Percentiles rank a stretch among this genome's conserved stretches.
phyloP scores from a whole-genome alignment of 164 flowering plant species.

The Santalum album region DNA sequence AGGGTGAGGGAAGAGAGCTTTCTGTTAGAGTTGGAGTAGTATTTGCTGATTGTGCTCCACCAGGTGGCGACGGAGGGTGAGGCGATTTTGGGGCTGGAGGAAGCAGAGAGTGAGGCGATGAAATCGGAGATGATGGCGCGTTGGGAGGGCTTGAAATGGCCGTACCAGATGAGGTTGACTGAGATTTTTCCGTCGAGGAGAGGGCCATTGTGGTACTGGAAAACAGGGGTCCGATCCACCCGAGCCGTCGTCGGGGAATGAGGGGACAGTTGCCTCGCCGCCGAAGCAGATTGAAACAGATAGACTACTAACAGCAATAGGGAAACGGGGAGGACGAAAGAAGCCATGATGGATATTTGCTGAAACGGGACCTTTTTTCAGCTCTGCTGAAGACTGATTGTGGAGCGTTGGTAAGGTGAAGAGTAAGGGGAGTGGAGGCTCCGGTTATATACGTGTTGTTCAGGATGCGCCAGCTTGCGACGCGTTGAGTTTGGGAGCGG shows the following conservation, averaged over 20 bases:
- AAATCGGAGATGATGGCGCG: conserved; percentile 32
- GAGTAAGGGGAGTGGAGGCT: neutral
- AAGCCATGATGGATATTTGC: neutral
- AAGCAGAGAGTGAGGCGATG: conserved; percentile 19
- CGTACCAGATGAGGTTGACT: conserved; percentile 34
- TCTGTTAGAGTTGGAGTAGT: conserved; percentile 26
- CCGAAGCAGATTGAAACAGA: no score
- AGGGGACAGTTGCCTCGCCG: no score
- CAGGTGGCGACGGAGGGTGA: conserved; percentile 54
- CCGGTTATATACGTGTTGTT: no score
- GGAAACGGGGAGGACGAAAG: neutral
- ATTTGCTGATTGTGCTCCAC: conserved; percentile 50
- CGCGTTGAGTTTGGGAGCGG: no score
- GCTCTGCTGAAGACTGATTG: no score
- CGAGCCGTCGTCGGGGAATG: no score
- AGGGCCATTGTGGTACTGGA: conserved; percentile 37
- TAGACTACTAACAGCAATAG: no score
- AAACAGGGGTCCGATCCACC: conserved; percentile 1
- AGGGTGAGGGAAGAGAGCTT: conserved; percentile 18
- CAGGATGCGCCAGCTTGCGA: no score
- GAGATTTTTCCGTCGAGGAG: conserved; percentile 29
- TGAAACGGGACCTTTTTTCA: neutral
- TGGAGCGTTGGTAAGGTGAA: no score
- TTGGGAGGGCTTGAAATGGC: conserved; percentile 33
- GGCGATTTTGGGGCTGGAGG: conserved; percentile 2